Percentiles rank a stretch among this genome's conserved stretches.
These are phyloP conservation scores for Fusarium sp. DNA, from an alignment of 2,329 filamentous ascomycete genomes.

Conservation along the genomic window DNA sequence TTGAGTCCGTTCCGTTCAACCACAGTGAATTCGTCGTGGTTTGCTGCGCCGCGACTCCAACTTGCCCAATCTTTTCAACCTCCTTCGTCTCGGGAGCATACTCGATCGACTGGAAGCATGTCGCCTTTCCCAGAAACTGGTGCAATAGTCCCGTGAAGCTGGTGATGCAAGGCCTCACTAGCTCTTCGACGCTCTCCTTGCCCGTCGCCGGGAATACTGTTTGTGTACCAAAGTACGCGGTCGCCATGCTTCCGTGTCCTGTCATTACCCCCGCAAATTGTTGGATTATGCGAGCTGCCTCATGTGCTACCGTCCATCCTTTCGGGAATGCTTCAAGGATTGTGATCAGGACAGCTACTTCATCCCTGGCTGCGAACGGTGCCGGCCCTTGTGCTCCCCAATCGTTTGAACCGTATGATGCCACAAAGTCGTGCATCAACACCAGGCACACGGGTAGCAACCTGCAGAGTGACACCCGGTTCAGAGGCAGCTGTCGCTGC, in stretches of 20 bases:
- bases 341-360: conserved; percentile 49
- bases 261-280: conserved; percentile 42
- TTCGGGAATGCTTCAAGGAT: conserved; percentile 55
- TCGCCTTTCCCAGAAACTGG: conserved; percentile 50
- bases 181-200: conserved; percentile 32
- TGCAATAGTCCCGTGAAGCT: conserved; percentile 46
- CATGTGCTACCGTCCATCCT: conserved; percentile 50
- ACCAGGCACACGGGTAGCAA: conserved; percentile 53
- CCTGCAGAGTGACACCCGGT: conserved; percentile 56
- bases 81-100: conserved; percentile 35
- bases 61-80: conserved; percentile 12
- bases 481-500: conserved; percentile 58
- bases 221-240: conserved; percentile 32
- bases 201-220: conserved; percentile 22
- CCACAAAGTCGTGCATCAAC: conserved; percentile 49
- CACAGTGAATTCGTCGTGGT: conserved; percentile 35
- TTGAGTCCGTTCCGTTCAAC: conserved; percentile 30
- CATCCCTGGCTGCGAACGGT: conserved; percentile 50
- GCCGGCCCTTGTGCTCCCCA: conserved; percentile 31
- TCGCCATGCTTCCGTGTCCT: conserved; percentile 29
- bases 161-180: conserved; percentile 34
- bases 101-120: conserved; percentile 44
- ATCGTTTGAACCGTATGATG: conserved; percentile 20
- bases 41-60: conserved; percentile 26
- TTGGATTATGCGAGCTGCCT: conserved; percentile 51